Evolutionary conservation across 2,329 filamentous ascomycete species (phyloP).

Genomic region (Paracoccidioides brasiliensis): DNA sequence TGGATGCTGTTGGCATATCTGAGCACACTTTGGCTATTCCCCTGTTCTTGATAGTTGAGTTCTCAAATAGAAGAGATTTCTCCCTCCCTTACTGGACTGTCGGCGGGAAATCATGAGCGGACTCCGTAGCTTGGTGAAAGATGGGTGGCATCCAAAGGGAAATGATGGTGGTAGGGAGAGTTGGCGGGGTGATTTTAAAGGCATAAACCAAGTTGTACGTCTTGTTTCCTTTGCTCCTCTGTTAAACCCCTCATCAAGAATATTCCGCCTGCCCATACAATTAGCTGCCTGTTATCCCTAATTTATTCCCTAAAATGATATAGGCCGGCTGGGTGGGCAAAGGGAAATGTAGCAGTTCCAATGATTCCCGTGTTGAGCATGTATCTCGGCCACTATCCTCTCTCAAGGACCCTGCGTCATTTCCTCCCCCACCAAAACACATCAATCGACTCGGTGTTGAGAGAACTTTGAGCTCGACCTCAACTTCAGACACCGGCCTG

Average conservation of each 20-base stretch:
- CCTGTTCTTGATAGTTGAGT: no score
- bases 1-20: no score
- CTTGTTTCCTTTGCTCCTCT: conserved; percentile 1
- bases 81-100: no score
- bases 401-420: conserved; percentile 62
- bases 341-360: conserved; percentile 31
- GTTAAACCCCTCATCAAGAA: not conserved
- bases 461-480: conserved; percentile 32
- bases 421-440: conserved; percentile 68
- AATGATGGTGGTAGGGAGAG: conserved; percentile 41
- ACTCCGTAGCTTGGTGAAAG: conserved; percentile 36
- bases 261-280: not conserved
- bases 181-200: conserved; percentile 45
- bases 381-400: conserved; percentile 51
- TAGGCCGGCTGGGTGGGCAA: conserved; percentile 49
- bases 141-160: conserved; percentile 42
- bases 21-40: no score
- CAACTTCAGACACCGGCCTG: conserved; percentile 29
- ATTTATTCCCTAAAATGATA: not conserved
- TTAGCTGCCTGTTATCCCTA: not conserved
- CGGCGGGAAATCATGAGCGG: conserved; percentile 29
- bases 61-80: no score
- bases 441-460: conserved; percentile 37
- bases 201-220: conserved; percentile 43
- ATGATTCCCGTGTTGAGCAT: conserved; percentile 34